Evolutionary conservation across 306 rosid species (phyloP), one percentile per base, ranked within the genome.

Genomic region (Cicer pinnatifidum): DNA sequence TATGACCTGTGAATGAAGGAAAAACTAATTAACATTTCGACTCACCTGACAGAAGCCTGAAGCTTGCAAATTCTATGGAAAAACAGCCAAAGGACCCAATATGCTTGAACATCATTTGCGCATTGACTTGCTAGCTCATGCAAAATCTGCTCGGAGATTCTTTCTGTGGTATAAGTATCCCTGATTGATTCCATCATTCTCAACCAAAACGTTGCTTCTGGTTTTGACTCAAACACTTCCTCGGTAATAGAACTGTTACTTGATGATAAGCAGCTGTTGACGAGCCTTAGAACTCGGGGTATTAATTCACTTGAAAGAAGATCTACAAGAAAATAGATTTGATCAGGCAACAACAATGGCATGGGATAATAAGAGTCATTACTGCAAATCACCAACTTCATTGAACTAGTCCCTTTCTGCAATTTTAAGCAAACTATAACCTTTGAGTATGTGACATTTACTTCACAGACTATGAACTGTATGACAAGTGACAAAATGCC

Each of bases 51-150:
- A 38, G 96, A 91, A 78, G 81, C 74, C 54, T 78, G 97, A 64
- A 56, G 71, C 67, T 62, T 83, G 64, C 81, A 68, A 68, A 6
- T 76, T 57, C 78, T 88, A 82, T 86, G 81, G 80, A 91, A 94
- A 69, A 89, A 80, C 64, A 91, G 73, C 98, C 98, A 94, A 47
- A 94, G 81, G 76, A 87, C 83, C 98, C 98, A 91, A 77, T 89
- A 91, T 20, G 91, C 96, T 82, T 89, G 87, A 71, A 89, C 76
- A 85, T 91, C 97, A 87, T 82, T 83, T 58, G 76, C 88, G 53
- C 77, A 75, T 72, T 73, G 80, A 65, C 82, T 79, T 60, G 86
- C 92, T 83, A 94, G 88, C 73, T 82, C 82, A 75, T 76, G 91
- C 74, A 94, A 85, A 81, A 94, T 87, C 79, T 84, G 90, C 91